Evolutionary conservation across 2,329 filamentous ascomycete genomes (phyloP).

Genomic region (Myotisia sp.): DNA sequence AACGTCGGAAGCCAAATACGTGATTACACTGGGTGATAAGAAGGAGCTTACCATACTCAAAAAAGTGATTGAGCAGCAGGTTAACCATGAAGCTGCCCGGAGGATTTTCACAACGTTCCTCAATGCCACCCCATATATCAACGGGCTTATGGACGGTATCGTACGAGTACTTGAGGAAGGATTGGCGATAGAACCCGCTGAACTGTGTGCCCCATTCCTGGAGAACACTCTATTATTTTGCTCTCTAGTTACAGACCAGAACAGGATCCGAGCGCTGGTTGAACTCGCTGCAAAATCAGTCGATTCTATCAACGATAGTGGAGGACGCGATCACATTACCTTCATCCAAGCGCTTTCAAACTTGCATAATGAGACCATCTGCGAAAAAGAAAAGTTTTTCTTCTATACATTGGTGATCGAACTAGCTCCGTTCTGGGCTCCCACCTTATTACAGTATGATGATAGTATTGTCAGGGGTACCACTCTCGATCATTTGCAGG

Average conservation of each 20-base stretch:
- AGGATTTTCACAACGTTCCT: slow-evolving; percentile 46
- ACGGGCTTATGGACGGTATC: slow-evolving; percentile 38
- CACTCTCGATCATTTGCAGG: slow-evolving; percentile 31
- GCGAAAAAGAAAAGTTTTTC: slow-evolving; percentile 20
- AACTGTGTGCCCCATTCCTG: slow-evolving; percentile 41
- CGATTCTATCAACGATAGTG: slow-evolving; percentile 35
- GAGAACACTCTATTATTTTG: slow-evolving; percentile 45
- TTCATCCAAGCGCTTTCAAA: slow-evolving; percentile 38
- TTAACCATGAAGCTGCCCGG: slow-evolving; percentile 39
- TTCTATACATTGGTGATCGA: slow-evolving; percentile 26
- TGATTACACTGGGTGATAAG: slow-evolving; percentile 22
- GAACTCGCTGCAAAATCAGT: slow-evolving; percentile 33
- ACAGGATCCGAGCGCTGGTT: slow-evolving; percentile 26
- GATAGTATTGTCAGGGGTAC: slow-evolving; percentile 33
- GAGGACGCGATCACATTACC: slow-evolving; percentile 35
- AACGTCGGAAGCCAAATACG: slow-evolving; percentile 20
- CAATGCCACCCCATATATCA: slow-evolving; percentile 32
- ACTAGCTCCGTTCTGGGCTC: slow-evolving; percentile 36
- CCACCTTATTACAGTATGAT: slow-evolving; percentile 38
- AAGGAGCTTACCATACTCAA: slow-evolving; percentile 34
- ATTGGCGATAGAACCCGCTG: slow-evolving; percentile 38
- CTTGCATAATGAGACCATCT: slow-evolving; percentile 25
- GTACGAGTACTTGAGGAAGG: slow-evolving; percentile 40
- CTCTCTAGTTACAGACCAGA: slow-evolving; percentile 22
- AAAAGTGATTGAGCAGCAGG: slow-evolving; percentile 50